Base-by-base conservation (phyloP, 441 rosid genomes). In the Capsella rubella region DNA sequence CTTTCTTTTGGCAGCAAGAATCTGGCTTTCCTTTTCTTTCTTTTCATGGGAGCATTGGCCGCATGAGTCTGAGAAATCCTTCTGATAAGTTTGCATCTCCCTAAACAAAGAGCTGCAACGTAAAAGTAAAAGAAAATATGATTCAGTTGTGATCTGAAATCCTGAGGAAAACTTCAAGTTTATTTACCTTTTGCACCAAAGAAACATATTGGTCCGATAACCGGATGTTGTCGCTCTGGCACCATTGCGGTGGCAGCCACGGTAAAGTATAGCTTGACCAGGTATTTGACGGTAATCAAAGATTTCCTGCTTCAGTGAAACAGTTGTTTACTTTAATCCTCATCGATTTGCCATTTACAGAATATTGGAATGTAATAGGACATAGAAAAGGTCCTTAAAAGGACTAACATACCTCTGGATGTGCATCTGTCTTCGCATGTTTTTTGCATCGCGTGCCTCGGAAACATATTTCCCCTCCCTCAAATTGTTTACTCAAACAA, bases 171-270 rank as follows among this genome's bases (percentile, higher is more conserved):
- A 57, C 2, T 55, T 76, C 54, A 43, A 14, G 8, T 39, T 21
- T 60, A 31, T 8, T 42, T 82, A 93, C 98, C 95, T 93, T 85
- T 87, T 80, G 80, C 98, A 93, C 97, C 98, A 93, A 60, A 93
- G 53, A 57, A 86, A 81, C 80, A 91, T 72, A 82, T 91, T 93
- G 74, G 80, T 58, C 68, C 94, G 84, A 62, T 74, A 83, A 27
- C 98, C 97, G 14, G 87, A 75, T 66, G 87, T 83, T 18, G 94
- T 91, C 37, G 94, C 92, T 84, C 90, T 87, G 3, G 91, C 92
- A 62, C 98, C 97, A 82, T 89, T 91, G 16, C 97, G 87, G 78
- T 87, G 94, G 66, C 87, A 87, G 64, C 98, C 96, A 15, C 87
- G 89, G 70, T 88, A 91, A 80, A 91, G 90, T 66, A 93, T 76